A percentile compares a stretch with the other conserved stretches of the same genome.
Conservation (phyloP, 2,329 filamentous ascomycete genomes). For the Fusarium hostae region DNA sequence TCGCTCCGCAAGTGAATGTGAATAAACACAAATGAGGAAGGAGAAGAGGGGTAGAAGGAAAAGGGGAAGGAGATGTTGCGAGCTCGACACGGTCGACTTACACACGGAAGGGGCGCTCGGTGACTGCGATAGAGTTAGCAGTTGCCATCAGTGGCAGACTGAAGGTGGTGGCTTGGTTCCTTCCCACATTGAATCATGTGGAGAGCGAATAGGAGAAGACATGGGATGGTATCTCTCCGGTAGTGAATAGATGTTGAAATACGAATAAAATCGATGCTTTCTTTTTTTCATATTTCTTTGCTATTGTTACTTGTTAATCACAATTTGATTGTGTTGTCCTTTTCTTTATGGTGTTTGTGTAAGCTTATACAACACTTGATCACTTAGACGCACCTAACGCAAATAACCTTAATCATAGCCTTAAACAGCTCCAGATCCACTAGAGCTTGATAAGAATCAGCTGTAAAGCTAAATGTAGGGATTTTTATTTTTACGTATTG, state of each 20-base stretch:
- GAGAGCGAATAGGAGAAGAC: neutral
- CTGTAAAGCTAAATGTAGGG: neutral
- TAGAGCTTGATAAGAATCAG: neutral
- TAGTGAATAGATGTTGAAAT: neutral
- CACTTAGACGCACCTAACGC: neutral
- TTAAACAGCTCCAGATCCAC: neutral
- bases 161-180: slow-evolving; percentile 18
- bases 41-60: neutral
- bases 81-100: neutral
- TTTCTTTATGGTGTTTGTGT: neutral
- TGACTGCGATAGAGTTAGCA: slow-evolving; percentile 26
- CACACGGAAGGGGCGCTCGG: slow-evolving; percentile 7
- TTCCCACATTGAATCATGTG: neutral
- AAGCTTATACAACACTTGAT: neutral
- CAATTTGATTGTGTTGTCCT: neutral
- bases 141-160: slow-evolving; percentile 33
- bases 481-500: neutral
- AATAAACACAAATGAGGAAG: neutral
- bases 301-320: neutral
- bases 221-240: neutral
- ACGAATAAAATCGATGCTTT: neutral
- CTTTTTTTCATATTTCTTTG: neutral
- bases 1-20: neutral
- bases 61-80: neutral
- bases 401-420: neutral